phyloP scores from a whole-genome alignment of 2,329 filamentous ascomycete genomes.

The Stagonosporopsis chrysanthemi region DNA sequence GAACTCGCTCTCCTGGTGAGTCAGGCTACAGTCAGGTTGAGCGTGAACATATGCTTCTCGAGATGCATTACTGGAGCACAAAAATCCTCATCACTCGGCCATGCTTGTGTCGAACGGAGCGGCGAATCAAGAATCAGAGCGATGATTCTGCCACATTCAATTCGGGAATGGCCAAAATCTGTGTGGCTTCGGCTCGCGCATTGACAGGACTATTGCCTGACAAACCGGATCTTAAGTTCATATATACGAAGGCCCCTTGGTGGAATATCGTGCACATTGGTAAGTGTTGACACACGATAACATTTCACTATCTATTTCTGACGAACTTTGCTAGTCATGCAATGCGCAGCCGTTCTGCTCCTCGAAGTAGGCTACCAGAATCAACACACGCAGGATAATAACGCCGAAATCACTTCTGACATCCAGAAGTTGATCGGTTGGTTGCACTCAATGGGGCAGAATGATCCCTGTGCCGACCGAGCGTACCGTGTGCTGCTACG shows the following conservation, averaged over 20 bases:
- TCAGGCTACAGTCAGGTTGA: neutral
- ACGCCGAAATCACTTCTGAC: conserved; percentile 34
- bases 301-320: neutral
- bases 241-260: conserved; percentile 49
- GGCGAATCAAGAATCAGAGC: conserved; percentile 30
- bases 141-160: conserved; percentile 44
- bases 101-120: conserved; percentile 44
- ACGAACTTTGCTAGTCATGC: conserved; percentile 40
- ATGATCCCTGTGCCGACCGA: conserved; percentile 40
- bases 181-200: conserved; percentile 45
- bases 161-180: conserved; percentile 38
- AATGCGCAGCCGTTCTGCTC: conserved; percentile 48
- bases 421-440: conserved; percentile 46
- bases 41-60: conserved; percentile 31
- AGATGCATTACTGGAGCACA: conserved; percentile 41
- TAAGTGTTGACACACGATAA: conserved; percentile 10
- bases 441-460: conserved; percentile 41
- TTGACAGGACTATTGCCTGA: conserved; percentile 46
- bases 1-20: neutral
- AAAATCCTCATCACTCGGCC: conserved; percentile 49
- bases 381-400: conserved; percentile 36
- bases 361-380: conserved; percentile 46
- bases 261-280: conserved; percentile 51
- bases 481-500: conserved; percentile 35
- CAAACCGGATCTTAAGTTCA: conserved; percentile 30